Base-by-base conservation (phyloP, 495 filamentous ascomycete genomes). In the Tuber umbilicatum region DNA sequence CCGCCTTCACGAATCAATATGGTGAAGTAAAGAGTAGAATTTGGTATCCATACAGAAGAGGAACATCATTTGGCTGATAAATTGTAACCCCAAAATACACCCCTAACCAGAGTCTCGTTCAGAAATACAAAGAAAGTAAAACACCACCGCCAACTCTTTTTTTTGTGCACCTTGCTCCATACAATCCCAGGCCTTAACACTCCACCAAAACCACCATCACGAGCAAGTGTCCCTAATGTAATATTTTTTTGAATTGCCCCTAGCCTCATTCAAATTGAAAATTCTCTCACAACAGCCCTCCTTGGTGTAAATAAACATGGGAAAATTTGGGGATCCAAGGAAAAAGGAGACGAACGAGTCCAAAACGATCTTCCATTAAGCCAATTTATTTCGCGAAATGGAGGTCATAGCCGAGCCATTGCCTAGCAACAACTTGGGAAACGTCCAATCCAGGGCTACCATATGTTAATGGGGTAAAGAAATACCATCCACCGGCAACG, bases 331-430 rank as follows among this genome's bases (percentile, higher is more conserved):
- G 19, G 16, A 64, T 17, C 27, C 5, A 64, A 64, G 55, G 55
- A 35, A 64, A 64, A 64, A 64, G 55, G 14, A 16, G 27, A 64
- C 16, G 31, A 64, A 64, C 14, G 14, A 19, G 55, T 10, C 50
- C 23, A 55, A 55, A 27, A 55, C 7, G 23, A 27, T 9, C 50
- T 55, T 17, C 55, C 55, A 64, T 64, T 35, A 64, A 64, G 27
- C 14, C 27, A 35, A 27, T 40, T 85, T 91, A 99, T 88, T 99
- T 99, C 50, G 95, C 95, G 85, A 98, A 99, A 86, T 99, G 95
- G 83, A 99, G 87, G 84, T 99, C 95, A 83, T 99, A 99, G 69
- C 91, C 91, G 81, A 98, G 86, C 95, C 94, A 99, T 86, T 97
- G 97, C 84, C 95, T 89, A 70, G 92, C 89, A 72, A 91, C 83